Conservation (phyloP, 2,329 filamentous ascomycete genomes). For the Fusarium nelsonii region DNA sequence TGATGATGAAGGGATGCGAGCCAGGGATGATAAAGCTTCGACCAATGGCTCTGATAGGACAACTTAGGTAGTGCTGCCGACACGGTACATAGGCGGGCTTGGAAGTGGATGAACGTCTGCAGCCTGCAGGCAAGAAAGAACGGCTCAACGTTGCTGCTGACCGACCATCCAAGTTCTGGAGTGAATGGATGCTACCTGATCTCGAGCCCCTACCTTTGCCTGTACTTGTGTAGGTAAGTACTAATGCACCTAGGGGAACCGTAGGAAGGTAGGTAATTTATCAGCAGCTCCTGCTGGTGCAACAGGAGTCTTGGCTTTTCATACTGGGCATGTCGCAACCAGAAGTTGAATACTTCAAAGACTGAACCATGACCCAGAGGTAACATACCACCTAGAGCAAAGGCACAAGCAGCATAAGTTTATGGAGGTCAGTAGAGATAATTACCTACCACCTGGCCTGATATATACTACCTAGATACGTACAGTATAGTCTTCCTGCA, state of each 20-base stretch:
- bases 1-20: constrained; percentile 17
- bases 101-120: constrained; percentile 18
- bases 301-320: background rate
- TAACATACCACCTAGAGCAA: background rate
- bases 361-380: background rate
- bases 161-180: constrained; percentile 22
- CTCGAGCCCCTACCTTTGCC: no score
- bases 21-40: constrained; percentile 16
- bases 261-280: no score
- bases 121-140: background rate
- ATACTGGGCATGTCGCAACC: background rate
- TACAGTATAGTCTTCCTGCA: background rate
- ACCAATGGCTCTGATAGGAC: constrained; percentile 4
- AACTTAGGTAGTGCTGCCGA: constrained; percentile 18
- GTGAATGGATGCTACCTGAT: background rate
- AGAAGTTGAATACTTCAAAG: background rate
- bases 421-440: no score
- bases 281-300: background rate
- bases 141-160: constrained; percentile 22
- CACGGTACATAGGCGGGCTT: constrained; percentile 1
- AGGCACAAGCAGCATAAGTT: background rate
- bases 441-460: no score
- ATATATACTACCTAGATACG: no score
- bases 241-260: no score
- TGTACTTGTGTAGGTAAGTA: background rate